Conservation (phyloP, 495 filamentous ascomycete genomes). For the Talaromyces trachyspermus region DNA sequence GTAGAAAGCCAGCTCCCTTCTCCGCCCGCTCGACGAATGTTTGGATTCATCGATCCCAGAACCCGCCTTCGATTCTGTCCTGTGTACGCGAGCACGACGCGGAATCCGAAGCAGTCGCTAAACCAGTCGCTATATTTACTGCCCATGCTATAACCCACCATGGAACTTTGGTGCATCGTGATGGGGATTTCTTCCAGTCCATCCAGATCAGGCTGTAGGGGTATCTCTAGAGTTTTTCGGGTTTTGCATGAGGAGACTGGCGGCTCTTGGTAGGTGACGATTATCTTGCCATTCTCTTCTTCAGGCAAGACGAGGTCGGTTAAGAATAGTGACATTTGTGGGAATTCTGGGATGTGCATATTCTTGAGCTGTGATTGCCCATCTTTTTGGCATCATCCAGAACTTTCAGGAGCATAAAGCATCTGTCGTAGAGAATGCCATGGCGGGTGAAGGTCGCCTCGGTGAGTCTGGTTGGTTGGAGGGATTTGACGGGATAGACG, state of each 20-base stretch:
- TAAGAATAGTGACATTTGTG: slow-evolving; percentile 61
- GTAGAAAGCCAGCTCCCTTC: slow-evolving; percentile 37
- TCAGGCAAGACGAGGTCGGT: slow-evolving; percentile 43
- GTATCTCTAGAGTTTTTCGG: slow-evolving; percentile 44
- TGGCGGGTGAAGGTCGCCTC: slow-evolving; percentile 50
- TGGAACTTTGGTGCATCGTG: slow-evolving; percentile 55
- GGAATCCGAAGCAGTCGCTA: slow-evolving; percentile 58
- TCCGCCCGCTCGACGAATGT: background rate
- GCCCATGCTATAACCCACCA: slow-evolving; percentile 62
- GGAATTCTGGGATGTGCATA: slow-evolving; percentile 59
- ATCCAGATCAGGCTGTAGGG: slow-evolving; percentile 48
- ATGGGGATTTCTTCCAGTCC: slow-evolving; percentile 46
- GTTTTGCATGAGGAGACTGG: slow-evolving; percentile 14
- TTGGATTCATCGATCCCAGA: slow-evolving; percentile 37
- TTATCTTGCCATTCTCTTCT: slow-evolving; percentile 24
- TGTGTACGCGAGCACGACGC: slow-evolving; percentile 60
- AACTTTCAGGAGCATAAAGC: slow-evolving; percentile 67
- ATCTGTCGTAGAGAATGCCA: slow-evolving; percentile 69
- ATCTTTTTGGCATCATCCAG: background rate
- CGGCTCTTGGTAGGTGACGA: slow-evolving; percentile 48
- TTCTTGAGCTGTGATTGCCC: slow-evolving; percentile 38
- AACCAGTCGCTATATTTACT: slow-evolving; percentile 66
- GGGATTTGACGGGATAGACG: slow-evolving; percentile 83
- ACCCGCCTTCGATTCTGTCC: slow-evolving; percentile 56
- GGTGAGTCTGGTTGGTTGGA: slow-evolving; percentile 55